Base-by-base conservation (phyloP, 495 filamentous ascomycete genomes). In the Aspergillus hancockii region DNA sequence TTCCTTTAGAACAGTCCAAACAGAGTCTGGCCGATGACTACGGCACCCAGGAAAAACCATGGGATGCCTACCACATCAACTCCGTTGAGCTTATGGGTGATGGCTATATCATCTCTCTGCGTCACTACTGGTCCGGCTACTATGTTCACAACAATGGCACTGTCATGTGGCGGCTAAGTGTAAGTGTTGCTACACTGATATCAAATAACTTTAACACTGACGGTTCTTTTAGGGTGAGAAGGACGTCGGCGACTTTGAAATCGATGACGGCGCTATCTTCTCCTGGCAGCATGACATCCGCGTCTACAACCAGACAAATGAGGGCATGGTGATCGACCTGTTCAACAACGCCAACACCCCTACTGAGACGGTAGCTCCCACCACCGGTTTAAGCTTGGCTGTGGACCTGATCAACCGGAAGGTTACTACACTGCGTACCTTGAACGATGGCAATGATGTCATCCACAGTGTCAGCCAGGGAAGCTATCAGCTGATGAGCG, bases 381-480 rank as follows among this genome's bases (percentile, higher is more conserved):
- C 67, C 32, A 76, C 67, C 1, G 73, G 71, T 6, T 63, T 79
- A 25, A 79, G 74, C 36, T 64, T 79, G 30, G 63, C 67, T 8
- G 67, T 83, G 23, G 67, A 76, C 34, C 58, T 79, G 21, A 63
- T 75, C 52, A 71, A 72, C 28, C 72, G 68, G 57, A 79, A 69
- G 7, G 79, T 76, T 8, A 65, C 54, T 8, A 65, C 75, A 18
- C 64, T 76, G 4, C 70, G 72, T 32, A 62, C 58, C 1, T 67
- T 79, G 40, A 63, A 49, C 28, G 69, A 78, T 52, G 60, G 64
- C 1, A 58, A 63, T 22, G 67, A 81, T 43, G 60, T 68, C 28
- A 71, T 82, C 23, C 72, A 71, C 57, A 68, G 71, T 16, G 70
- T 72, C 49, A 80, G 75, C 50, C 78, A 82, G 63, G 83, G 83